Base-by-base conservation (phyloP, 805 yeast genomes). In the Helenozyma rhizophorensis region DNA sequence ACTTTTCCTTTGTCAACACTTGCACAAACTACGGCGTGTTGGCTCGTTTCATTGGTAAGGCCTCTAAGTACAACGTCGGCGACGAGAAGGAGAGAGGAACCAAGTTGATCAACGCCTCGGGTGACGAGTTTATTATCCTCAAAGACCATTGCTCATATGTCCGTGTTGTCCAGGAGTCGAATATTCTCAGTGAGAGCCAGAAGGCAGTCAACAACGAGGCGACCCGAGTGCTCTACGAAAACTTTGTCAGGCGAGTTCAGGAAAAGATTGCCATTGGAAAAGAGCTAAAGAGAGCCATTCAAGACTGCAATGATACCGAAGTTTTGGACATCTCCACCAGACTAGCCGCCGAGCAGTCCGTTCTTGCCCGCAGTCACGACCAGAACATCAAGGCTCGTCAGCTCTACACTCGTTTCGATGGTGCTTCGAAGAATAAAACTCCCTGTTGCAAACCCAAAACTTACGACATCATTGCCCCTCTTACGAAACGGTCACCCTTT, bases 1-100 rank as follows among this genome's bases (percentile, higher is more conserved):
- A 64, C 44, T 58, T 62, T 26, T 45, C 56, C 1, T 44, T 47
- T 21, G 14, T 60, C 14, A 68, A 64, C 40, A 51, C 65, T 7
- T 53, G 58, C 7, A 50, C 64, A 4, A 48, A 46, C 27, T 66
- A 64, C 40, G 54, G 60, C 24, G 59, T 66, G 4, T 60, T 54
- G 34, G 68, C 69, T 9, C 54, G 70, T 41, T 55, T 66, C 21
- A 58, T 66, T 21, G 71, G 70, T 6, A 60, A 52, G 21, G 66
- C 70, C 0, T 51, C 58, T 16, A 65, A 60, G 23, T 63, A 62
- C 41, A 45, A 54, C 16, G 60, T 47, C 11, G 43, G 43, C 4
- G 42, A 35, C 8, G 39, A 39, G 59, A 56, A 56, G 12, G 41
- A 53, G 25, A 55, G 54, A 36, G 64, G 61, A 33, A 64, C 68